Conservation (phyloP, 2,329 filamentous ascomycete genomes). For the Thelonectria olida region DNA sequence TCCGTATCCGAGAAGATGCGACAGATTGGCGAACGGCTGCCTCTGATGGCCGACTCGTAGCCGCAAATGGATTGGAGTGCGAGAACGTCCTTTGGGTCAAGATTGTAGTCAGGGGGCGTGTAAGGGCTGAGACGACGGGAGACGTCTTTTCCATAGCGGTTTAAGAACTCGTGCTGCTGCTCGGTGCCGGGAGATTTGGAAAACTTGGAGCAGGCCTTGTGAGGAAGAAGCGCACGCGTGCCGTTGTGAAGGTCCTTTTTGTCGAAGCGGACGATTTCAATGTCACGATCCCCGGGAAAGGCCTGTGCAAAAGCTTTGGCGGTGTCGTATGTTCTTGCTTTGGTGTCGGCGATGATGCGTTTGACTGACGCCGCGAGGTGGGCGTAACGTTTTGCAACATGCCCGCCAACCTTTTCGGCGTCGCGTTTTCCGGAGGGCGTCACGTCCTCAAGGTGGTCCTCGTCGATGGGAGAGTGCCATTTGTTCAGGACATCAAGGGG, state of each 20-base stretch:
- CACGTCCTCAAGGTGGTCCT: conserved; percentile 33
- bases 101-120: conserved; percentile 28
- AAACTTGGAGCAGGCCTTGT: conserved; percentile 35
- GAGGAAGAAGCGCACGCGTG: conserved; percentile 35
- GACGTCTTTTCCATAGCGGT: conserved; percentile 28
- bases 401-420: conserved; percentile 27
- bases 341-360: conserved; percentile 33
- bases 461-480: conserved; percentile 35
- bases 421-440: conserved; percentile 34
- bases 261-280: conserved; percentile 30
- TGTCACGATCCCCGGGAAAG: conserved; percentile 23
- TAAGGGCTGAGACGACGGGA: conserved; percentile 27
- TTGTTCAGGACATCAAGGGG: conserved; percentile 29
- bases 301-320: conserved; percentile 27
- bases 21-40: conserved; percentile 29
- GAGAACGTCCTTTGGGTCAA: conserved; percentile 33
- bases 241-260: conserved; percentile 32
- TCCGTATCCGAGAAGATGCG: conserved; percentile 32
- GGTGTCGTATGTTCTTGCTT: conserved; percentile 35
- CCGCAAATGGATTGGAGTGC: conserved; percentile 36
- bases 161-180: conserved; percentile 28
- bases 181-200: conserved; percentile 30
- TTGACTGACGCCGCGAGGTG: conserved; percentile 33
- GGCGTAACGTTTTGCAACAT: conserved; percentile 31
- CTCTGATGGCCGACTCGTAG: conserved; percentile 33